Evolutionary conservation across 306 rosid genomes (phyloP), one percentile per base, ranked within the genome.

Genomic region (Vigna nakashimae): DNA sequence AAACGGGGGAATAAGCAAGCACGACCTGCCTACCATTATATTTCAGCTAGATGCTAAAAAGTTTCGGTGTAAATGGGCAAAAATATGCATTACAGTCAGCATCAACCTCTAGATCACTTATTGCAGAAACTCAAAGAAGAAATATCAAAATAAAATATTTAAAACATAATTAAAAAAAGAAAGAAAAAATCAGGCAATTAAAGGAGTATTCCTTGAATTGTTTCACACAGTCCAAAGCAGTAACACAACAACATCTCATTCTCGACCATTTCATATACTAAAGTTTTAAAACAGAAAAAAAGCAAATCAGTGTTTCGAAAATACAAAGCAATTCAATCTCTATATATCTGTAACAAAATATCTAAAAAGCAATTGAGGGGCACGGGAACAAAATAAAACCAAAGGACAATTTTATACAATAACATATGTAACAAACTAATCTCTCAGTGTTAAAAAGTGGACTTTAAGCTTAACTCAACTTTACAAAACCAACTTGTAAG

Each of bases 21-120:
- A 26, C 28, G 59, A 40, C 36, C 55, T 7, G 34, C 40, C 24
- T 12, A 13, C 40, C 53, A 59, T 59, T 70, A 43, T 30, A 20
- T 20, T 34, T 74, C 58, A 59, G 71, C 38, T 15, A 36, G 24
- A 32, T 69, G 76, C 43, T 17, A 69, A 78, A 28, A 69, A 69
- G 12, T 30, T 69, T 14, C 63, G 34, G 30, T 20, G 52, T 46
- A 14, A 3, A 56, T 43, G 38, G 50, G 50, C 20, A 43, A 34
- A 46, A 14, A 14, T 15, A 36, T 69, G 8, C 42, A 69, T 46
- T 30, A 48, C 15, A 69, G 4, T 55, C 8, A 58, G 60, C 46
- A 30, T 9, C 74, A 26, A 18, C 49, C 38, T 30, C 20, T 57
- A 4, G 28, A 56, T 24, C 28, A 13, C 40, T 56, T 56, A 17